Evolutionary conservation across 257 asterid species (phyloP).

Genomic region (Agastache rugosa): DNA sequence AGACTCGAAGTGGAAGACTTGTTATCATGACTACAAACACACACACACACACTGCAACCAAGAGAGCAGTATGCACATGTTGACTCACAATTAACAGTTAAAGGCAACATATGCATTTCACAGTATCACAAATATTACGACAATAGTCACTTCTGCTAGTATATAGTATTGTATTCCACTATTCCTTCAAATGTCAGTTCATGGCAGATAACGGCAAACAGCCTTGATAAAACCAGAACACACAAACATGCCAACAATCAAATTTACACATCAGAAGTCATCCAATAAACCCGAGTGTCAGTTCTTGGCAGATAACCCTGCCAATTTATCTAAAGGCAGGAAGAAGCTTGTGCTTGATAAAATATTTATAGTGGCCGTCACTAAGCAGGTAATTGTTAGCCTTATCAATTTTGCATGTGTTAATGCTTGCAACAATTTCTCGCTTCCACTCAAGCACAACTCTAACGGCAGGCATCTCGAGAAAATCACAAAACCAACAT

Average conservation of each 20-base stretch:
- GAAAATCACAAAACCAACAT: constrained; percentile 14
- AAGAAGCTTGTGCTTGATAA: neutral
- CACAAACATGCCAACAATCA: constrained; percentile 12
- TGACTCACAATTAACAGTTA: neutral
- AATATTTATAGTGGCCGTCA: neutral
- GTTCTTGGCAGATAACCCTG: neutral
- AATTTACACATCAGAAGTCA: neutral
- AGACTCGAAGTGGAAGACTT: neutral
- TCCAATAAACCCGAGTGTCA: neutral
- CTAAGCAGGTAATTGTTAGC: neutral
- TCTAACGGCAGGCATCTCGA: constrained; percentile 12
- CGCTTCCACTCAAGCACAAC: constrained; percentile 14
- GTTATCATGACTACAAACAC: neutral
- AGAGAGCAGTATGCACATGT: neutral
- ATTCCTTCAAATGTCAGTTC: constrained; percentile 6
- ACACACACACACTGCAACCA: neutral
- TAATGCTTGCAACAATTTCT: constrained; percentile 1
- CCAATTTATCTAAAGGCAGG: constrained; percentile 5
- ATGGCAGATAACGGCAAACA: neutral
- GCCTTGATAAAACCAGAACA: neutral
- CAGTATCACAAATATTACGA: constrained; percentile 14
- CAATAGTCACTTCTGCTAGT: neutral
- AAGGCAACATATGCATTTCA: constrained; percentile 23
- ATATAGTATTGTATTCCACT: neutral
- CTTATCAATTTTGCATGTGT: constrained; percentile 7